These are phyloP conservation scores for Starmerella scarabaei DNA, from an alignment of 805 yeast species.

Conservation along the genomic window DNA sequence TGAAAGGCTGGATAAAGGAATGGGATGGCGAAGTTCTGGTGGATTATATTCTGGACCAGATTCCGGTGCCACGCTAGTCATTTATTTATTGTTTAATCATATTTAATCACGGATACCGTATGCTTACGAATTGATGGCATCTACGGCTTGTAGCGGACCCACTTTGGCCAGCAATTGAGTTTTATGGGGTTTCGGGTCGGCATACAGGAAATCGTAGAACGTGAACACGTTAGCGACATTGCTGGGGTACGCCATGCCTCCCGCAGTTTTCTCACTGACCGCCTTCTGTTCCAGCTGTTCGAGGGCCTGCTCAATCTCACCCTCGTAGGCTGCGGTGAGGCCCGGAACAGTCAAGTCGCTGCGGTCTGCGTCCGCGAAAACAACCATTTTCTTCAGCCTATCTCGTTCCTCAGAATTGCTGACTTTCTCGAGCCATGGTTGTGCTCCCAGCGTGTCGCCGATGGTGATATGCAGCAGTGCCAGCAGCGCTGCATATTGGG, in stretches of 20 bases:
- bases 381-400: slow-evolving; percentile 12
- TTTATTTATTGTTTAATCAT: neutral
- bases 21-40: slow-evolving; percentile 39
- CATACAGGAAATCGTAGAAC: slow-evolving; percentile 21
- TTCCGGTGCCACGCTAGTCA: slow-evolving; percentile 36
- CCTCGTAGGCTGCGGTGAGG: slow-evolving; percentile 20
- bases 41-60: slow-evolving; percentile 39
- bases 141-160: neutral
- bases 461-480: slow-evolving; percentile 20
- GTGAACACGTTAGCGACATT: slow-evolving; percentile 21
- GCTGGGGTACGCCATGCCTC: neutral
- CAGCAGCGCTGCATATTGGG: slow-evolving; percentile 8
- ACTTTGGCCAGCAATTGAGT: neutral
- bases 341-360: slow-evolving; percentile 11
- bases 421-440: slow-evolving; percentile 21
- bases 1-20: slow-evolving; percentile 31
- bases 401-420: neutral
- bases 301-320: slow-evolving; percentile 20
- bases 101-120: neutral
- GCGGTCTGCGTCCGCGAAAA: slow-evolving; percentile 23
- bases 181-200: slow-evolving; percentile 2
- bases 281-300: slow-evolving; percentile 16
- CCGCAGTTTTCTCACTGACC: slow-evolving; percentile 3
- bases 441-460: slow-evolving; percentile 26
- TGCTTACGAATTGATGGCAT: neutral